Base-by-base conservation (phyloP, 352 stramenopile species). In the Globisporangium polare region DNA sequence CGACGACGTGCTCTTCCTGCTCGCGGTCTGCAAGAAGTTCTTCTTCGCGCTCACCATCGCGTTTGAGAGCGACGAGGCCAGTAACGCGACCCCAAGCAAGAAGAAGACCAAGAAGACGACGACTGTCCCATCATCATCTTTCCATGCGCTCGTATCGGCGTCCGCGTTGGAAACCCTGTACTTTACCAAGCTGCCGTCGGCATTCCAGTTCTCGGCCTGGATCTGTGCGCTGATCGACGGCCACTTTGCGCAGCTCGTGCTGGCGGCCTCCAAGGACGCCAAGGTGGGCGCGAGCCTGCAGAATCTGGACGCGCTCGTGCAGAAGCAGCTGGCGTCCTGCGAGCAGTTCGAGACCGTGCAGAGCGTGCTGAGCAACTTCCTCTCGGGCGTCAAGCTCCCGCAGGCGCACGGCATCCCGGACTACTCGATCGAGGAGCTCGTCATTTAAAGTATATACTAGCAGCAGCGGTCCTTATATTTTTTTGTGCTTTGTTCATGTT, bases 351-450 rank as follows among this genome's bases (percentile, higher is more conserved):
- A 92, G 53, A 74, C 66, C 43, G 80, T 92, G 18, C 77, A 90
- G 45, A 80, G 73, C 58, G 86, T 92, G 52, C 68, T 94, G 41
- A 83, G 77, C 64, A 91, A 94, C 76, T 89, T 91, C 47, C 43
- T 94, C 47, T 84, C 75, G n/a, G 78, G 80, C 41, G 77, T 90
- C 54, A 75, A 75, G 65, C 72, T 94, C 46, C 81, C 83, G 35
- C 69, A 71, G 43, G 74, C 79, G 18, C 79, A 80, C 24, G 80
- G 77, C 66, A 80, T 92, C 50, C 67, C 80, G 10, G 80, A 92
- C 63, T 92, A 92, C 69, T 84, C 75, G 54, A 88, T 92, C 68
- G 83, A 92, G 71, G 76, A 90, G 65, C 67, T 92, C 42, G 58
- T 68, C 54, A 76, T 89, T 53, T 89, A 87, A 75, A 58, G 65